Evolutionary conservation across 2,329 filamentous ascomycete species (phyloP), one percentile per base, ranked within the genome.

Genomic region (Colletotrichum abscissum): DNA sequence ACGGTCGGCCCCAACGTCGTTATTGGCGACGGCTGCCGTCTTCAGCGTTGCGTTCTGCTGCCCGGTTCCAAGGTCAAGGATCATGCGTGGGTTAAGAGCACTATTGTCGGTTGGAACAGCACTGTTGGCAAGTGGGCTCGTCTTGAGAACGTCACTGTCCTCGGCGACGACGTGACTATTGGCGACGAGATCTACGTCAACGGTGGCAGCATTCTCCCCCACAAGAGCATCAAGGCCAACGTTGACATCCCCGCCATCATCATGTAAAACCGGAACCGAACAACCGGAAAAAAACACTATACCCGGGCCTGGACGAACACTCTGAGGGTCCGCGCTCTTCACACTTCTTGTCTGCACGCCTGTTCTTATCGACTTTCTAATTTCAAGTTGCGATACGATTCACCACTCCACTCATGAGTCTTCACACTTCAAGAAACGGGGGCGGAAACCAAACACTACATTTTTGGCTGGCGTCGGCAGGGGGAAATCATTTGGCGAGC

Each of bases 151-250:
- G 95, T 98, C 55, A 96, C 94, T n/a, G 96, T 99, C 67, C 90
- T 99, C 24, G 97, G 96, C 77, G 97, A 99, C 86, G 96, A 99
- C 82, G 96, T 99, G 67, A 97, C 94, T 73, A 97, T 99, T 82
- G 96, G 95, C 64, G 96, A 99, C 81, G 96, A 99, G 86, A 95
- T 99, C 55, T 75, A 98, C 85, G 97, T 98, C 84, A 99, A 99
- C 84, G 96, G 96, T 79, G 95, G 95, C 80, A 97, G 94, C 79
- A 93, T 99, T 75, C 88, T 99, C 76, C 96, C 96, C 7, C 96
- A 99, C 88, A 99, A 99, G 93, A 97, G 93, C 83, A 98, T 99
- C 90, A 98, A 98, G 90, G 91, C 93, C 80, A 99, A 99, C 84
- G 94, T 99, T 79, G 97, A 99, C 84, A 90, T 90, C 33, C 90